Base-by-base conservation (phyloP, 306 rosid genomes). In the Prunus davidiana region DNA sequence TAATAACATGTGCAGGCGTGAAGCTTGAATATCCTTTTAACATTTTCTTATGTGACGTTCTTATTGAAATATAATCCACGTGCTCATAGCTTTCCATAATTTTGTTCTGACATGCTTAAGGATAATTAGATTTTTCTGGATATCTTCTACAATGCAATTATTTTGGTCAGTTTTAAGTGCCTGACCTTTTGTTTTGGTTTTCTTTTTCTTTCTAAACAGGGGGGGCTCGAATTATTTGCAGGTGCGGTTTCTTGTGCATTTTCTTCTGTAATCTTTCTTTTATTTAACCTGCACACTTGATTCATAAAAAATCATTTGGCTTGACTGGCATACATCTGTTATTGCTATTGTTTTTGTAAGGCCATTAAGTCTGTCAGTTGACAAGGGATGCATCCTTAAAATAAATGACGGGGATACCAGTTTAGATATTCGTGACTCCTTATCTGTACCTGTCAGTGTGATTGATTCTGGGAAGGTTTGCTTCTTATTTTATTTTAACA, bases 391-490 rank as follows among this genome's bases (percentile, higher is more conserved):
- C 67, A 34, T 47, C 64, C 87, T 90, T 50, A 66, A 64, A 6
- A 81, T 80, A 56, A 69, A 12, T 45, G 71, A 64, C 60, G 82
- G 78, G 78, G 12, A 67, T 47, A 51, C 88, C 25, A 70, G 49
- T 63, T 81, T 88, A 72, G 84, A 86, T 62, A 69, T 81, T n/a
- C 74, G 80, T 55, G 57, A 76, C 64, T 86, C 91, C 18, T 55
- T 90, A 62, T 83, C 89, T 19, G 32, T 90, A 57, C 92, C 96
- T 58, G 46, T 90, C 45, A 76, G 49, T 41, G 86, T 88, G 54
- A 84, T 90, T 13, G 91, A 90, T 50, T 41, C 70, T 1, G 89
- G 75, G 56, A 90, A 86, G 96, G 96, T 90, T 75, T 32, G 61
- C 58, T 45, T 18, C 30, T 55, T 49, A 69, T 73, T 82, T 47